phyloP scores from a whole-genome alignment of 2,329 filamentous ascomycete genomes.

The Diplocarpon mali region DNA sequence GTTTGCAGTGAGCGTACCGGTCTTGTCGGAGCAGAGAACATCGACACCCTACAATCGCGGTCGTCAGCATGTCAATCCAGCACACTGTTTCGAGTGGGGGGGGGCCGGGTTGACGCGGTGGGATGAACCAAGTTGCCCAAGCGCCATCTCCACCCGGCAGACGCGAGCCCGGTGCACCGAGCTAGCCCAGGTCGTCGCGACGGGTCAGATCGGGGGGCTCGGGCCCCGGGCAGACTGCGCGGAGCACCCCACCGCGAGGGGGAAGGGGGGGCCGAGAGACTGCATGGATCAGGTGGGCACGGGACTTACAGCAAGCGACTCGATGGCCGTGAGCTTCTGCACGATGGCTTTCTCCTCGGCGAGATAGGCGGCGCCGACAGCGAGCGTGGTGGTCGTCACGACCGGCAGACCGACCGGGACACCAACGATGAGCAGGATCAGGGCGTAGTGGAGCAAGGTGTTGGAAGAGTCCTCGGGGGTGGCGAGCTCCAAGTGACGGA shows the following conservation, averaged over 20 bases:
- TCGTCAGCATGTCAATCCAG: no score
- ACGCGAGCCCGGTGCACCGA: no score
- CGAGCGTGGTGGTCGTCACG: conserved; percentile 66
- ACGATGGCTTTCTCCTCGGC: conserved; percentile 71
- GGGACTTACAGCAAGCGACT: conserved; percentile 47
- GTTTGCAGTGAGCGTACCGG: conserved; percentile 64
- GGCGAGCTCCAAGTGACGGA: conserved; percentile 55
- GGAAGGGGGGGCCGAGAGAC: background rate
- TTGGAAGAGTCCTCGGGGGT: conserved; percentile 44
- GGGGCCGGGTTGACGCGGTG: no score
- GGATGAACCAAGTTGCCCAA: no score
- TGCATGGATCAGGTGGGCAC: background rate
- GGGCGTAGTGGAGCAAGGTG: conserved; percentile 56
- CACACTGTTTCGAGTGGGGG: no score
- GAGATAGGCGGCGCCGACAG: conserved; percentile 66
- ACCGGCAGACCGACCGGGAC: conserved; percentile 71
- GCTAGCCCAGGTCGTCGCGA: no score
- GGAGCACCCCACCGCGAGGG: no score
- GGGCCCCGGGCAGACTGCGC: no score
- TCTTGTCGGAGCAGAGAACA: conserved; percentile 74
- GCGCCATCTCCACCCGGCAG: no score
- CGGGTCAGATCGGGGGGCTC: no score
- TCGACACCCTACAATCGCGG: conserved; percentile 47
- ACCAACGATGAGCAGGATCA: conserved; percentile 66
- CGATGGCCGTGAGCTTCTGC: conserved; percentile 69